Conservation (phyloP, 805 yeast genomes). For the Metschnikowia sp. region DNA sequence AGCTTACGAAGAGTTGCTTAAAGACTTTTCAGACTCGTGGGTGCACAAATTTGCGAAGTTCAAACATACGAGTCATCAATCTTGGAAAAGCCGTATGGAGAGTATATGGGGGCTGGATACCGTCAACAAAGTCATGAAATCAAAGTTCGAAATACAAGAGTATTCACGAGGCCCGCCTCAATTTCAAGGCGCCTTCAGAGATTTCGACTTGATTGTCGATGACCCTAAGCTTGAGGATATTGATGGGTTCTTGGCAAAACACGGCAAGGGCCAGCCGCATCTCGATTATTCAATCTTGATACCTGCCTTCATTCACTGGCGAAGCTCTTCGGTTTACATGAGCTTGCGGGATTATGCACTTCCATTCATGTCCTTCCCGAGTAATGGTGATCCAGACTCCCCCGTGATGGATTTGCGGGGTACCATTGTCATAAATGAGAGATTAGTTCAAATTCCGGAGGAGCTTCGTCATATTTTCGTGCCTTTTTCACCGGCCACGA, state of each 20-base stretch:
- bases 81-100: conserved; percentile 25
- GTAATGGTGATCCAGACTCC: conserved; percentile 20
- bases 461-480: conserved; percentile 51
- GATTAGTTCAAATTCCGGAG: conserved; percentile 39
- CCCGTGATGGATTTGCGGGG: conserved; percentile 33
- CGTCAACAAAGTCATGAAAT: conserved; percentile 26
- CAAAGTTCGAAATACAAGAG: conserved; percentile 34
- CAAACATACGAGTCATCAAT: conserved; percentile 19
- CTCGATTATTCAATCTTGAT: conserved; percentile 53
- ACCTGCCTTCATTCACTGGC: conserved; percentile 45
- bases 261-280: conserved; percentile 51
- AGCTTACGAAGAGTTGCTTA: conserved; percentile 26
- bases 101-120: conserved; percentile 35
- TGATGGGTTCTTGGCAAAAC: conserved; percentile 33
- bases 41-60: conserved; percentile 28
- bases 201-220: conserved; percentile 29
- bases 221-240: conserved; percentile 29
- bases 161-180: conserved; percentile 34
- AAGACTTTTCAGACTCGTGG: conserved; percentile 34
- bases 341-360: conserved; percentile 31
- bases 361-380: conserved; percentile 50
- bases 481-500: conserved; percentile 52
- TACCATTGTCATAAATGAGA: conserved; percentile 58
- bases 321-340: conserved; percentile 14
- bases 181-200: conserved; percentile 27